Evolutionary conservation across 352 stramenopile species (phyloP).

Genomic region (Bremia lactucae): DNA sequence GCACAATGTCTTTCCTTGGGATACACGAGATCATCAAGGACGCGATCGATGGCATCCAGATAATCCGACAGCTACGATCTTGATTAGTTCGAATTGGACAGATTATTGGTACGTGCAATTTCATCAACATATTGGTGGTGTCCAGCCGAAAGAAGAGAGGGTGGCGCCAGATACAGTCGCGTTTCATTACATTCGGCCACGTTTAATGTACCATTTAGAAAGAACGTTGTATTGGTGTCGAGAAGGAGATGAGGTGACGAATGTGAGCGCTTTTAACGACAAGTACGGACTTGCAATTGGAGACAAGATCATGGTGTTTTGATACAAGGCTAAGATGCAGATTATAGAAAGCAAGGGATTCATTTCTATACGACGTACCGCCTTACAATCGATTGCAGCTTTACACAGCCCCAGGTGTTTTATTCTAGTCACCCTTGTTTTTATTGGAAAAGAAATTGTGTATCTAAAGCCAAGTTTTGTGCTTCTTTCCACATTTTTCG

Average conservation of each 20-base stretch:
- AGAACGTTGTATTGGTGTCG: slow-evolving; percentile 61
- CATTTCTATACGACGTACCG: no score
- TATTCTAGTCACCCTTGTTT: no score
- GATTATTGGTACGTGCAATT: slow-evolving; percentile 71
- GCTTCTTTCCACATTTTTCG: slow-evolving; percentile 36
- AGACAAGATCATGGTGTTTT: slow-evolving; percentile 33
- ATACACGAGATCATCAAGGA: slow-evolving; percentile 52
- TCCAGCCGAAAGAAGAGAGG: slow-evolving; percentile 36
- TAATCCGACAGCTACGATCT: slow-evolving; percentile 57
- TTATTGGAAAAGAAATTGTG: slow-evolving; percentile 49
- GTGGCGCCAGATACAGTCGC: slow-evolving; percentile 56
- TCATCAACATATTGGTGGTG: slow-evolving; percentile 54
- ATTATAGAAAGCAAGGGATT: no score
- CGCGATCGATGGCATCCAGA: slow-evolving; percentile 71
- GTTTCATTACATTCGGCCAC: slow-evolving; percentile 66
- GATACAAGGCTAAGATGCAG: no score
- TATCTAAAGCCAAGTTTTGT: slow-evolving; percentile 38
- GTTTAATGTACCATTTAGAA: slow-evolving; percentile 75
- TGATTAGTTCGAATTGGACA: slow-evolving; percentile 32
- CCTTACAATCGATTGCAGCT: no score
- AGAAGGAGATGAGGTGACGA: slow-evolving; percentile 27
- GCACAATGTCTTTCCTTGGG: slow-evolving; percentile 56
- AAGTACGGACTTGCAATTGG: slow-evolving; percentile 41
- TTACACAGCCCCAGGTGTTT: background rate
- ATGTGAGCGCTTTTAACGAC: slow-evolving; percentile 42